phyloP scores from a whole-genome alignment of 768 basidiomycete genomes.

The Pleurotus cornucopiae region DNA sequence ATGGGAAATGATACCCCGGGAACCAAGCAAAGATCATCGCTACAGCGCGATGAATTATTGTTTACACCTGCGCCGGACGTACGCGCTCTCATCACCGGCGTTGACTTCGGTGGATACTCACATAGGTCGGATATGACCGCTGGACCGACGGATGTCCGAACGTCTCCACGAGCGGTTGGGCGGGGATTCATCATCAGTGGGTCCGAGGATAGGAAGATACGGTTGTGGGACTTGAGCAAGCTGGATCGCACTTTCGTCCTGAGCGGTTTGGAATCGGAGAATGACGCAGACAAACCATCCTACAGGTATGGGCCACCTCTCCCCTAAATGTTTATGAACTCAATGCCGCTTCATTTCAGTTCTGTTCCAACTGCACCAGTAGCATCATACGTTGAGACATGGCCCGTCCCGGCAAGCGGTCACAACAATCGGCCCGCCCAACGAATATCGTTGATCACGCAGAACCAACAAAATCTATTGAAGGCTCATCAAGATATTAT shows the following conservation, averaged over 20 bases:
- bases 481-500: conserved; percentile 90
- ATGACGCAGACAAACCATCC: conserved; percentile 53
- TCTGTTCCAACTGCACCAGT: conserved; percentile 38
- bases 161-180: conserved; percentile 32
- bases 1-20: conserved; percentile 6
- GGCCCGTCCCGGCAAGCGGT: conserved; percentile 39
- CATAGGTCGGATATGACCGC: conserved; percentile 51
- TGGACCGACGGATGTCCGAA: conserved; percentile 31
- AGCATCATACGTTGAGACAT: conserved; percentile 60
- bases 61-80: conserved; percentile 60
- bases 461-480: conserved; percentile 80
- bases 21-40: conserved; percentile 21
- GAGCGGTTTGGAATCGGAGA: conserved; percentile 73
- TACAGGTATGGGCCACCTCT: conserved; percentile 57
- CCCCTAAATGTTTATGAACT: conserved; percentile 1
- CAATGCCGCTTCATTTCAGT: conserved; percentile 16
- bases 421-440: conserved; percentile 64
- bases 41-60: conserved; percentile 31
- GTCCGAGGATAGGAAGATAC: conserved; percentile 84
- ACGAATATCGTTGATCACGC: conserved; percentile 71
- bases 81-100: conserved; percentile 63
- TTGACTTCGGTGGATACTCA: conserved; percentile 74
- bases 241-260: conserved; percentile 73
- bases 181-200: conserved; percentile 82
- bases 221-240: conserved; percentile 82